Evolutionary conservation across 805 yeast species (phyloP), one percentile per base, ranked within the genome.

Genomic region (Schwanniomyces occidentalis): DNA sequence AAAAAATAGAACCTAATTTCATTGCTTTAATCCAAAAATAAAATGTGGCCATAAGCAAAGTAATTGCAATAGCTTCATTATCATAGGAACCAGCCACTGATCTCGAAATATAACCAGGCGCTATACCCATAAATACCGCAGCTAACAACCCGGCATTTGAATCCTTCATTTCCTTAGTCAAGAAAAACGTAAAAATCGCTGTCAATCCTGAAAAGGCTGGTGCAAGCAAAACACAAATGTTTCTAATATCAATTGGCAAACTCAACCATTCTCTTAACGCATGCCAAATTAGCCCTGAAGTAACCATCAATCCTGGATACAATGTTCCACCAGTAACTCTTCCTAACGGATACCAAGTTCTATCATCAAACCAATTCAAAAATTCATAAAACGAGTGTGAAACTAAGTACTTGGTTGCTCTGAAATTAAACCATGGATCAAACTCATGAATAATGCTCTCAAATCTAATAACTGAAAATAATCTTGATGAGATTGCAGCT

Each of bases 61-160:
- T 90, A 60, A 93, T 93, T 29, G 99, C 97, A 63, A 93, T 93
- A 34, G 99, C 99, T 69, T 93, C 99, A 62, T 93, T 93, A 72
- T 95, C 99, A 58, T 93, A 93, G 10, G 96, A 86, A 21, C 99
- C 99, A 9, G 99, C 99, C 35, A 93, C 99, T 2, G 97, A 90
- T 61, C 99, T 79, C 32, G 97, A 89, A 50, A 93, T 95, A 62
- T 93, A 95, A 38, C 99, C 99, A 5, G 99, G 99, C 1, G 96
- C 96, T 65, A 93, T 90, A 30, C 95, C 96, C 78, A 93, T 88
- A 63, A 93, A 93, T 9, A 85, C 80, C 12, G 97, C 99, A 32
- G 96, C 86, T 44, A 93, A 69, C 40, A 93, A 66, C 5, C 98
- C 99, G 4, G 97, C 95, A 28, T 87, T 78, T 27, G 83, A 70